Evolutionary conservation across 2,329 filamentous ascomycete species (phyloP), one percentile per base, ranked within the genome.

Genomic region (Endothia cerciana): DNA sequence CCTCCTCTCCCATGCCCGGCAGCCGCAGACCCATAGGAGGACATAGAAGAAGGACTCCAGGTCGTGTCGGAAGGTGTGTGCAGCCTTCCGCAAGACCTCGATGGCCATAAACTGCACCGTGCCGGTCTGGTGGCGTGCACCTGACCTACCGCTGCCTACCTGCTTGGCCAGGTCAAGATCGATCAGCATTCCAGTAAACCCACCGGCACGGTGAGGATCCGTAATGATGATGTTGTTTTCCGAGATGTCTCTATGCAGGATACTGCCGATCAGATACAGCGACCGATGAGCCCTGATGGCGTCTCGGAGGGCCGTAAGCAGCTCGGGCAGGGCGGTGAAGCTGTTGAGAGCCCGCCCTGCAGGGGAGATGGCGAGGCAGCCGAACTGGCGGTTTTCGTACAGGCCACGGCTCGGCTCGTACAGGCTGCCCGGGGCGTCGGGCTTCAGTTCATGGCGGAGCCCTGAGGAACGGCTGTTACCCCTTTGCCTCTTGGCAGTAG

Each of bases 221-320:
- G 72, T 71, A 17, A 81, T 76, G 38, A 80, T 77, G 22, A 80
- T 76, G 59, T 78, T 80, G n/a, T 74, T 72, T 1, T 73, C 68
- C 0, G 74, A 80, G 17, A 81, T 74, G 45, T 80, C 74, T 40
- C 70, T 70, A 65, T 80, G 74, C 10, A 80, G 73, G 61, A 80
- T 77, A 6, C 72, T 71, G 13, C 74, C 72, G 5, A 74, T 63
- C 0, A 71, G 15, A 38, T 76, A 75, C 0, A 81, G 70, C 19
- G 73, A 77, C n/a, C 65, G 71, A 62, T 80, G 74, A n/a, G 71
- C 77, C n/a, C 69, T 75, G 60, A 80, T 74, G 17, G 73, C 73
- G 63, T 80, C 77, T 5, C 73, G 72, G 22, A 76, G 65, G 0
- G 71, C 73, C 55, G 72, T 67, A 1, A 81, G 71, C 11, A 81